These are phyloP conservation scores for Atalantia buxifolia DNA, from an alignment of 345 rosid genomes.

Conservation along the genomic window DNA sequence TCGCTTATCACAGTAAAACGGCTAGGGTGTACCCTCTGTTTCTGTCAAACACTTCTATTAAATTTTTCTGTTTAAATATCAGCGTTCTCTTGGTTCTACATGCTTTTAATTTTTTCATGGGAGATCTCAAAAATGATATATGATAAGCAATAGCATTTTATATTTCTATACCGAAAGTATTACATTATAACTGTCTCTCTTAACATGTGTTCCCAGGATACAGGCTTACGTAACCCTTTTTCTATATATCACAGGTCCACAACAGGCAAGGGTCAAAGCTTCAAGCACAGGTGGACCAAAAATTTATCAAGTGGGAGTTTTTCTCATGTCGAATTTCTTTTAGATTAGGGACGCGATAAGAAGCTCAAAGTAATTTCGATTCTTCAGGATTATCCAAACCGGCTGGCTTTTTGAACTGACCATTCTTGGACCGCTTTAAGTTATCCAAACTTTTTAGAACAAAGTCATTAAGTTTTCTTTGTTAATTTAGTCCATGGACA, in stretches of 20 bases:
- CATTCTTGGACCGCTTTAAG: slow-evolving; percentile 2
- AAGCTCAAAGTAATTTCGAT: neutral
- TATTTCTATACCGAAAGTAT: neutral
- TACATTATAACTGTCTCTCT: neutral
- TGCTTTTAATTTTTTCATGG: no score
- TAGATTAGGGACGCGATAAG: neutral
- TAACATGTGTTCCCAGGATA: neutral
- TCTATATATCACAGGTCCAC: neutral
- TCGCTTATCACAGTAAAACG: no score
- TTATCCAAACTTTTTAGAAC: neutral
- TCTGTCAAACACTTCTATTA: no score
- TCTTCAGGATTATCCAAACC: neutral
- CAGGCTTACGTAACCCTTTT: neutral
- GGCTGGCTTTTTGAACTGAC: neutral
- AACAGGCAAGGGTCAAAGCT: no score
- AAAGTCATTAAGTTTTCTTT: neutral
- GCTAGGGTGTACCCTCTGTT: no score
- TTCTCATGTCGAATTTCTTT: neutral
- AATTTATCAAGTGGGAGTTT: neutral
- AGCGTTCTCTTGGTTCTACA: neutral
- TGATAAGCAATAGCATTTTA: neutral
- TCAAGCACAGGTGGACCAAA: neutral
- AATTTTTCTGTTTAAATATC: no score
- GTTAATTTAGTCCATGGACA: neutral
- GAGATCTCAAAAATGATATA: no score